A percentile compares a stretch with the other conserved stretches of the same genome.
Evolutionary conservation across 2,329 filamentous ascomycete species (phyloP).

Genomic region (Penicillium sp.): DNA sequence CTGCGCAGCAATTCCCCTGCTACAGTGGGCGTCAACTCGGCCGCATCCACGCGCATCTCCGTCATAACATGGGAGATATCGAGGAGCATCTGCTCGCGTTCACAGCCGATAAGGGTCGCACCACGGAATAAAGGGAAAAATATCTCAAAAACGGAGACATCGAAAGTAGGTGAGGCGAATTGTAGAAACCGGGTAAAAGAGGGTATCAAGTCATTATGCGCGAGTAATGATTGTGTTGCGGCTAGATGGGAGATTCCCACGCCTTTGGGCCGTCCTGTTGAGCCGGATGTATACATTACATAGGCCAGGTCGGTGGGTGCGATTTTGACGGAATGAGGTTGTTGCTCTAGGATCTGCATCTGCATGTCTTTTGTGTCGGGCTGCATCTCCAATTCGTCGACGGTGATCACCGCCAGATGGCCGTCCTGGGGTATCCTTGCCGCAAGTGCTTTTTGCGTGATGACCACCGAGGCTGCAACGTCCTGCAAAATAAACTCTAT

Average conservation of each 20-base stretch:
- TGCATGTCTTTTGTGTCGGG: not conserved
- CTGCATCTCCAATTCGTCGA: constrained; percentile 26
- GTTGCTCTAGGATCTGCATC: not conserved
- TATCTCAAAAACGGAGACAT: constrained; percentile 93
- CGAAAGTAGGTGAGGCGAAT: constrained; percentile 90
- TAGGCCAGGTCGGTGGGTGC: constrained; percentile 65
- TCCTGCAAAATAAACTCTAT: constrained; percentile 81
- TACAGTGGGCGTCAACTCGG: constrained; percentile 87
- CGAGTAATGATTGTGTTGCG: constrained; percentile 78
- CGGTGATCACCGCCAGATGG: constrained; percentile 25
- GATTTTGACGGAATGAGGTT: constrained; percentile 1
- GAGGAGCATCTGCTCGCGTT: constrained; percentile 70
- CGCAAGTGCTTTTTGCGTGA: constrained; percentile 58
- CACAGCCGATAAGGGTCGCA: constrained; percentile 71
- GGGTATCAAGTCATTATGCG: constrained; percentile 79
- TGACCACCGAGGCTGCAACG: constrained; percentile 68
- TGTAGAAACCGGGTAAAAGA: constrained; percentile 79
- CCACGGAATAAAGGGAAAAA: constrained; percentile 83
- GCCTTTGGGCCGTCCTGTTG: constrained; percentile 86
- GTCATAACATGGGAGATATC: constrained; percentile 72
- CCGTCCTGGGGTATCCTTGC: constrained; percentile 28
- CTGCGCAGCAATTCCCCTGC: constrained; percentile 73
- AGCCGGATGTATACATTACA: constrained; percentile 92
- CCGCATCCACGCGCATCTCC: constrained; percentile 72
- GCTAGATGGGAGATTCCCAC: constrained; percentile 80